Evolutionary conservation across 83 land plant species (phyloP).

Genomic region (Larix sibirica): DNA sequence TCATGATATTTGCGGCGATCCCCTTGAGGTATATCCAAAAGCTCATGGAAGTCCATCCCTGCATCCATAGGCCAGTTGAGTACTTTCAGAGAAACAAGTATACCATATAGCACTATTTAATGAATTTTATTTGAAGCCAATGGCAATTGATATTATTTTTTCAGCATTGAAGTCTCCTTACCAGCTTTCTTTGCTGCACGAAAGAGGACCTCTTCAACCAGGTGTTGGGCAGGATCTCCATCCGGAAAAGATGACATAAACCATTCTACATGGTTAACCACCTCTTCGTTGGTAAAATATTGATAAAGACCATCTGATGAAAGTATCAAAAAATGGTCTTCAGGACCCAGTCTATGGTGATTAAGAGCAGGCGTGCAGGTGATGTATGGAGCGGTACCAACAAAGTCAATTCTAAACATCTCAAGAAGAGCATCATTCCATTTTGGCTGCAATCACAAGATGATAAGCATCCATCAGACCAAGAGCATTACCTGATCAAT

Average conservation of each 20-base stretch:
- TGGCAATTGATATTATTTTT: not conserved
- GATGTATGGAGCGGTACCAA: constrained; percentile 82
- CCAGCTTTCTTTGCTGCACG: constrained; percentile 98
- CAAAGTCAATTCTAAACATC: constrained; percentile 90
- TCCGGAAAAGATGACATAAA: constrained; percentile 84
- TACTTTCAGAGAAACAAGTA: not conserved
- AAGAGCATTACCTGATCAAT: not conserved
- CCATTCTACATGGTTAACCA: constrained; percentile 89
- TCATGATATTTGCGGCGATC: constrained; percentile 95
- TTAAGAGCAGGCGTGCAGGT: constrained; percentile 76
- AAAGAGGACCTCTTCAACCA: constrained; percentile 95
- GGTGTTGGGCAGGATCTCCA: constrained; percentile 98
- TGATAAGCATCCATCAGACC: not conserved
- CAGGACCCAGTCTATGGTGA: constrained; percentile 87
- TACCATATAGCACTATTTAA: not conserved
- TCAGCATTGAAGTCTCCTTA: constrained; percentile 18
- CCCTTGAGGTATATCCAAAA: constrained; percentile 97
- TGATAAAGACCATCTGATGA: constrained; percentile 99
- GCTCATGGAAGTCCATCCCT: constrained; percentile 98
- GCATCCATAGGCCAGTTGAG: constrained; percentile 16
- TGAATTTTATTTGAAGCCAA: not conserved
- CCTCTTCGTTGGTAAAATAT: constrained; percentile 95
- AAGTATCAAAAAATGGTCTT: constrained; percentile 85
- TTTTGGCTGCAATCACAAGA: constrained; percentile 69
- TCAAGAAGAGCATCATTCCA: constrained; percentile 95